Conservation (phyloP, 768 basidiomycete genomes). For the Pholiota molesta region DNA sequence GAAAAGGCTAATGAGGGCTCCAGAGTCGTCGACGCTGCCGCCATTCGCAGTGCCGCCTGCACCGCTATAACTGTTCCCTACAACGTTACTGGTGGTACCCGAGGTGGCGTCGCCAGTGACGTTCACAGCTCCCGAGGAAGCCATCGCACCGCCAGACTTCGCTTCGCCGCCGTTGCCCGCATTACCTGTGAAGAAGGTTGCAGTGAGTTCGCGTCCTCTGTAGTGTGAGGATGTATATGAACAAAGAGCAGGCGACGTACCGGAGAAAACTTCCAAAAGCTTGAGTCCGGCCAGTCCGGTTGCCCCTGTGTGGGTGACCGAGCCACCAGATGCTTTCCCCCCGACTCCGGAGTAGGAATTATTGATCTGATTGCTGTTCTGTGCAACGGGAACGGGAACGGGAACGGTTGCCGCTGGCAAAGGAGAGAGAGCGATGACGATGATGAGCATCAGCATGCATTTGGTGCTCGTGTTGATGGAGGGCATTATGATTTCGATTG, state of each 20-base stretch:
- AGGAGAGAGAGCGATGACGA: neutral
- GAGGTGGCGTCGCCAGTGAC: neutral
- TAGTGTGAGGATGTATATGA: neutral
- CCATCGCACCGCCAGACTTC: conserved; percentile 31
- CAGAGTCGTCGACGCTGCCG: conserved; percentile 30
- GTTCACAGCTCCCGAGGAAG: neutral
- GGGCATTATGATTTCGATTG: neutral
- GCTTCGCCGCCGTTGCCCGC: conserved; percentile 37
- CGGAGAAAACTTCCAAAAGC: conserved; percentile 28
- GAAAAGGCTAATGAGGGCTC: conserved; percentile 31
- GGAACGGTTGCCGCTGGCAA: neutral
- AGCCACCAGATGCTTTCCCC: conserved; percentile 37
- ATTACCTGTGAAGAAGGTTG: conserved; percentile 23
- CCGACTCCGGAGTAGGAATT: conserved; percentile 37
- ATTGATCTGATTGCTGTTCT: conserved; percentile 12
- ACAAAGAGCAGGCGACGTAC: conserved; percentile 23
- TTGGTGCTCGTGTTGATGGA: neutral
- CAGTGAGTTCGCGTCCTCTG: neutral
- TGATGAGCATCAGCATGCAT: neutral
- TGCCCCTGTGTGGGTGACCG: conserved; percentile 17
- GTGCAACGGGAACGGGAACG: neutral
- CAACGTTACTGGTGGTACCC: conserved; percentile 11
- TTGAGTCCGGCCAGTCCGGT: conserved; percentile 15
- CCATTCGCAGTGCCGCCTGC: conserved; percentile 35
- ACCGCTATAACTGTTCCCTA: conserved; percentile 22